Base-by-base conservation (phyloP, 768 basidiomycete genomes). In the Kwoniella shandongensis region DNA sequence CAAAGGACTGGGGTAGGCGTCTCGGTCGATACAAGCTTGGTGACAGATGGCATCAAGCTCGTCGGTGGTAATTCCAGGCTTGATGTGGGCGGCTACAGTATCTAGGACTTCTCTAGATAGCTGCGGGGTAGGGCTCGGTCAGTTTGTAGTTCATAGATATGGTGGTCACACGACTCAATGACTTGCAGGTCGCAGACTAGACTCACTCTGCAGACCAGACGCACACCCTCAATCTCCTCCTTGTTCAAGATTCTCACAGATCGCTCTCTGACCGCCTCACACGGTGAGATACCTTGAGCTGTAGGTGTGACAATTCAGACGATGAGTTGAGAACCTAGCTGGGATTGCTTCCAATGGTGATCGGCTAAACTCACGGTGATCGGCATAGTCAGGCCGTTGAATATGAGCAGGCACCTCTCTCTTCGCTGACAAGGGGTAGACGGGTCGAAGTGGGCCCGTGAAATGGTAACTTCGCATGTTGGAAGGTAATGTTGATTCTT, bases 41-140 rank as follows among this genome's bases (percentile, higher is more conserved):
- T 99, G 96, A 13, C 94, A 91, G 62, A 97, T 86, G 55, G 84
- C 85, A 77, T 99, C 96, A 25, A 99, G 82, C 72, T 92, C 90
- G 72, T 98, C 92, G 1, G 96, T 97, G 11, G 94, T 96, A 36
- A 96, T 83, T 32, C 94, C 96, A n/a, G 92, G 89, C 40, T 83
- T 81, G 59, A 98, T 80, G 69, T 86, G 83, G 0, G 92, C 84
- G 1, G 93, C 94, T 17, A 89, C 87, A 54, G 89, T 81, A 75
- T 98, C 93, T 20, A 99, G 82, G n/a, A 99, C 86, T 79, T 99
- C 91, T 46, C 96, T 81, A 3, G 83, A 84, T 62, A 96, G 81
- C 96, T 98, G 59, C 10, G n/a, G 32, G 32, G 13, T 23, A 45
- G 29, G 11, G 22, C 54, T 22, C 23, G 29, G 1, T 12, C 12